Evolutionary conservation across 2,329 filamentous ascomycete species (phyloP).

Genomic region (Exophiala xenobiotica): DNA sequence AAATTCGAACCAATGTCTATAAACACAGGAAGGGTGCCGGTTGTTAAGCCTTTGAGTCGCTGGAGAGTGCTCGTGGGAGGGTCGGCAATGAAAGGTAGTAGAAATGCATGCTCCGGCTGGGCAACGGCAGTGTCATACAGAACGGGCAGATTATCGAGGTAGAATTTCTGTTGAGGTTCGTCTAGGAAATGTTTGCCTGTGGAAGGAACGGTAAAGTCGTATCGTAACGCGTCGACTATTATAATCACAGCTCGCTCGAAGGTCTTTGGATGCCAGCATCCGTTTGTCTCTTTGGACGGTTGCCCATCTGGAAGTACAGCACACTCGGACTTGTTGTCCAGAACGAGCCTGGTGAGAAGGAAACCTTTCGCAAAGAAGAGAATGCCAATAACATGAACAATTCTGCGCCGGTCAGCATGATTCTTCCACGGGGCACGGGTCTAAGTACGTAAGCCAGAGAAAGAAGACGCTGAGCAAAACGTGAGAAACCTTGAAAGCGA

Average conservation of each 20-base stretch:
- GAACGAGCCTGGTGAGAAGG: conserved; percentile 78
- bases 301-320: conserved; percentile 59
- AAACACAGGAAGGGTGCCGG: conserved; percentile 91
- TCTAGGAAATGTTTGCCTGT: conserved; percentile 40
- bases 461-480: conserved; percentile 28
- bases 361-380: conserved; percentile 95
- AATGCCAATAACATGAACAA: conserved; percentile 76
- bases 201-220: conserved; percentile 91
- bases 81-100: conserved; percentile 94
- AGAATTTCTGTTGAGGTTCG: conserved; percentile 57
- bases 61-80: conserved; percentile 93
- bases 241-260: conserved; percentile 91
- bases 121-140: conserved; percentile 77
- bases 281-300: conserved; percentile 51
- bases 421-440: neutral
- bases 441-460: conserved; percentile 30
- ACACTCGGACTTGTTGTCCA: conserved; percentile 74
- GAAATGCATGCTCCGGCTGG: conserved; percentile 77
- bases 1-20: conserved; percentile 94
- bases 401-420: conserved; percentile 40
- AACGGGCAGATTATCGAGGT: conserved; percentile 84
- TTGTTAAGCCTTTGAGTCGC: conserved; percentile 88
- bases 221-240: conserved; percentile 88
- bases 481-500: conserved; percentile 31
- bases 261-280: conserved; percentile 94